A percentile compares a stretch with the other conserved stretches of the same genome.
phyloP scores from a whole-genome alignment of 2,329 filamentous ascomycete genomes.

The Phialophora macrospora region DNA sequence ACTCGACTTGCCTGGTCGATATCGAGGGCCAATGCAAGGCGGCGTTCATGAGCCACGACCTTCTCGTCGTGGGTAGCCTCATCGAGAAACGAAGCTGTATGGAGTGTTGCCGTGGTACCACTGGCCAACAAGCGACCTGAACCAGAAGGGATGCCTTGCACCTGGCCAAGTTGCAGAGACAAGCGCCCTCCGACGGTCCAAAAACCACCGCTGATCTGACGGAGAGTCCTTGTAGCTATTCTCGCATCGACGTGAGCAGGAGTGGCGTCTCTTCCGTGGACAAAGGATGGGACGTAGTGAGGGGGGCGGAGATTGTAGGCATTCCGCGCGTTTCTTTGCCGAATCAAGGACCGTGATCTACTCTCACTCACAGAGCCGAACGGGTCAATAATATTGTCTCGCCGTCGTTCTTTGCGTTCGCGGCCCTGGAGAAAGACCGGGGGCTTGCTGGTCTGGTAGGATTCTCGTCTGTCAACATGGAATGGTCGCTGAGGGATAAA shows the following conservation, averaged over 20 bases:
- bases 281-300: conserved; percentile 38
- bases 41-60: conserved; percentile 69
- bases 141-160: conserved; percentile 62
- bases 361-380: conserved; percentile 54
- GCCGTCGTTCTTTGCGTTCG: conserved; percentile 54
- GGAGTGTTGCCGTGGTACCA: conserved; percentile 72
- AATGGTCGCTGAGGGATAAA: conserved; percentile 50
- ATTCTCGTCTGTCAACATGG: conserved; percentile 38
- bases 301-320: conserved; percentile 30
- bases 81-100: conserved; percentile 62
- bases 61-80: conserved; percentile 62
- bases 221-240: conserved; percentile 36
- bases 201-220: conserved; percentile 70
- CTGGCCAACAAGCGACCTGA: conserved; percentile 68
- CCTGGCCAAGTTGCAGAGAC: conserved; percentile 54
- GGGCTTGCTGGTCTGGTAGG: conserved; percentile 59
- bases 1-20: conserved; percentile 72
- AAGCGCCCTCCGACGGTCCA: conserved; percentile 78
- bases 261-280: conserved; percentile 58
- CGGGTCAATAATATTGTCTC: conserved; percentile 55
- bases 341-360: conserved; percentile 30
- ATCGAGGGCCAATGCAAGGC: conserved; percentile 80
- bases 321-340: conserved; percentile 29
- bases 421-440: conserved; percentile 41
- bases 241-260: conserved; percentile 46